Evolutionary conservation across 805 yeast genomes (phyloP), one percentile per base, ranked within the genome.

Genomic region (Cyberlindnera samutprakarnensis): DNA sequence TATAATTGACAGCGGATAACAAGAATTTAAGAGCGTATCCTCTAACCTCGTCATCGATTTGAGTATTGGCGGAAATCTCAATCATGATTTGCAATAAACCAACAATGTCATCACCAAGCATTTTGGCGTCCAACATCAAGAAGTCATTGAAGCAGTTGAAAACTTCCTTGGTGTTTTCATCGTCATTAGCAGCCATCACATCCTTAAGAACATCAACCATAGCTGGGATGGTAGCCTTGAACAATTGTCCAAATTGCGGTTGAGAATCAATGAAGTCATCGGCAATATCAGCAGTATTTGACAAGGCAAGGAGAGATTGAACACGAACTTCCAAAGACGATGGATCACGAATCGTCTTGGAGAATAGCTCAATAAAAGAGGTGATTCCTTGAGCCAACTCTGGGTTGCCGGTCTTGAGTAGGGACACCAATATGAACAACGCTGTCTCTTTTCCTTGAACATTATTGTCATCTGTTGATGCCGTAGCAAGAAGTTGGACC

Each of bases 81-180:
- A 79, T 61, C 71, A 87, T 74, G 49, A 85, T 70, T 44, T 75
- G 73, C 41, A 87, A 63, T 47, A 92, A 70, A 31, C 69, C 75
- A 30, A 76, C 61, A 43, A 90, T 68, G 43, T 75, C 69, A 49
- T 82, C 78, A 48, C 95, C 94, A 20, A 87, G 68, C 41, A 90
- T 66, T 49, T 78, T 77, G 49, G 82, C 68, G 52, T 88, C 96
- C 42, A 82, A 64, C 51, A 79, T 65, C 32, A 86, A 64, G 51
- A 92, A 69, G 43, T 81, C 80, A 62, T 81, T 85, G 64, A 92
- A 78, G 30, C 85, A 81, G 54, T 81, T 86, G 66, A 88, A 92
- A 24, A 88, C 71, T 44, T 74, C 72, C 57, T 71, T 75, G 31
- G 88, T 80, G 41, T 72, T 66, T 41, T 75, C 86, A 21, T 75